Conservation (phyloP, 2,329 filamentous ascomycete genomes). For the Diatrype stigma region DNA sequence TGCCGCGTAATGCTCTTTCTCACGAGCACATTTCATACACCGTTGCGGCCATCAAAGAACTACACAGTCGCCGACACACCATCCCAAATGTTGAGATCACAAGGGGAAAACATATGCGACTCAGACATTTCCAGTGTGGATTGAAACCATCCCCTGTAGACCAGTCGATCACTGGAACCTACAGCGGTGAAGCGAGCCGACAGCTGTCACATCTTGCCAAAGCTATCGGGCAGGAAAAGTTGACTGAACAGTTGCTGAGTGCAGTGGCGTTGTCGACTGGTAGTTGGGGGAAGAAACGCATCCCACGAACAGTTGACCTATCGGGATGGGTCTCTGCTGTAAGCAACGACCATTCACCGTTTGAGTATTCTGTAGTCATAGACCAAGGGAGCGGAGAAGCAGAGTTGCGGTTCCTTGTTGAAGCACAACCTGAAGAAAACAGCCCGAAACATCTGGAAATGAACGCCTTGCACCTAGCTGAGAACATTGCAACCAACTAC, state of each 20-base stretch:
- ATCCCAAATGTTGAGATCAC: conserved; percentile 15
- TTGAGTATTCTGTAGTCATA: conserved; percentile 13
- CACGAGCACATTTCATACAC: conserved; percentile 16
- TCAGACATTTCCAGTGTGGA: conserved; percentile 14
- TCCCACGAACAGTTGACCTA: conserved; percentile 1
- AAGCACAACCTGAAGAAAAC: conserved; percentile 7
- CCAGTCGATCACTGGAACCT: neutral
- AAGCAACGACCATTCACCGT: conserved; percentile 11
- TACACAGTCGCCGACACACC: conserved; percentile 11
- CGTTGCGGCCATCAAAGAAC: conserved; percentile 11
- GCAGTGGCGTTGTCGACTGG: conserved; percentile 5
- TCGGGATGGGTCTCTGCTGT: conserved; percentile 9
- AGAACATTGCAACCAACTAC: conserved; percentile 5
- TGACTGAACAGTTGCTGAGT: conserved; percentile 1
- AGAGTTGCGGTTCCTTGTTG: conserved; percentile 14
- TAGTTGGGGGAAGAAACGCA: conserved; percentile 5
- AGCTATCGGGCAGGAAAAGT: conserved; percentile 6
- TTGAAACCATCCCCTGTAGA: conserved; percentile 11
- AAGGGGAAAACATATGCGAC: conserved; percentile 13
- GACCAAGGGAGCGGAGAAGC: conserved; percentile 11
- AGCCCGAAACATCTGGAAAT: conserved; percentile 3
- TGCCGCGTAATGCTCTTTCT: conserved; percentile 15
- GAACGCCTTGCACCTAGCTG: conserved; percentile 3
- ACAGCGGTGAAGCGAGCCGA: conserved; percentile 10
- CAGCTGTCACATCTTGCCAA: conserved; percentile 9